Base-by-base conservation (phyloP, 345 rosid species). In the Melastoma malabathricum region DNA sequence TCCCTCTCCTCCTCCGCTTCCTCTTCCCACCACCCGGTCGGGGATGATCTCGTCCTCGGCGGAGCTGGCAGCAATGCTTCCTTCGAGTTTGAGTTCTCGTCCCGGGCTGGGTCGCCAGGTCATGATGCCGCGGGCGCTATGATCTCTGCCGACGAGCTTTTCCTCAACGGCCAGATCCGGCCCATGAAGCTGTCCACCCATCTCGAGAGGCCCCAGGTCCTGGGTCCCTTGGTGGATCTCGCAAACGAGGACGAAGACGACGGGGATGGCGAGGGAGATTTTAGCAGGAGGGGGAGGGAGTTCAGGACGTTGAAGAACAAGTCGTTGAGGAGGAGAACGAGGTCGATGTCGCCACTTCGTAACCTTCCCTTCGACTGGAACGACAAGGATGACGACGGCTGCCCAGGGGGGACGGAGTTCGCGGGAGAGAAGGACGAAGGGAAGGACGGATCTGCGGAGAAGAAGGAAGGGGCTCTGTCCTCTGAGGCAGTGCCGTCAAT, bases 71-170 rank as follows among this genome's bases (percentile, higher is more conserved):
- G 54, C 2, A 59, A 72, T 9, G 55, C 58, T 9, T 94, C 84
- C 39, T 76, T 66, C 54, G 96, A 84, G 81, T 92, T 92, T 48
- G 97, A 86, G 58, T 84, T 88, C 78, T 78, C 87, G n/a, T 82
- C 88, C 1, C 67, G 82, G 12, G 54, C 68, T 16, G 76, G 69
- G 54, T 61, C 69, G 0, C 22, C 72, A 76, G 81, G 59, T 75
- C 66, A 49, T 70, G 70, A 38, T 63, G 51, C 0, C 16, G 72
- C 12, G 83, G 84, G 47, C 75, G 41, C 93, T 1, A 90, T 92
- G 96, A 81, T 75, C 47, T 92, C 97, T 0, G 98, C 98, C 1
- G 98, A 92, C 55, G 98, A 87, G 72, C 67, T 87, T 20, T 87
- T 87, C 78, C 66, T 80, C 10, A 79, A 92, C 60, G 98, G 98